Evolutionary conservation across 164 flowering plant genomes (phyloP).

Genomic region (Amborella trichopoda): DNA sequence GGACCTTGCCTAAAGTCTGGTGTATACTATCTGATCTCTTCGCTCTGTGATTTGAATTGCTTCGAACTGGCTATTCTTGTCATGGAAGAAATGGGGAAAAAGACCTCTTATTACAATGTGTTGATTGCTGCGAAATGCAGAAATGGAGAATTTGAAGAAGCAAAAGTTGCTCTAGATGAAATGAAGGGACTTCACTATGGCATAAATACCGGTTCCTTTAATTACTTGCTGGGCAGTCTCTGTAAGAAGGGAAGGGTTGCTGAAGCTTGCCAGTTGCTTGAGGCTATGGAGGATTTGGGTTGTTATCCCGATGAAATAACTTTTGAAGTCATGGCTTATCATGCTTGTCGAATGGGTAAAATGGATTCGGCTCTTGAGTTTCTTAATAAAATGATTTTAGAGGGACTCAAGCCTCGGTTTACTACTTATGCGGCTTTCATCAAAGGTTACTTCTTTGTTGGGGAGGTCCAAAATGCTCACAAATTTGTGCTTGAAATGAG

Average conservation of each 20-base stretch:
- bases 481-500: slow-evolving; percentile 27
- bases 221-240: slow-evolving; percentile 41
- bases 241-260: slow-evolving; percentile 24
- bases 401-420: slow-evolving; percentile 39
- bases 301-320: slow-evolving; percentile 39
- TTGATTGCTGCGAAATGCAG: slow-evolving; percentile 35
- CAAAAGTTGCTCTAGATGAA: slow-evolving; percentile 22
- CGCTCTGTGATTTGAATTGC: slow-evolving; percentile 22
- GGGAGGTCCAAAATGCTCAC: slow-evolving; percentile 31
- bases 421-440: slow-evolving; percentile 48
- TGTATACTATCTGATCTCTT: slow-evolving; percentile 31
- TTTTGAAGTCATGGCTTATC: slow-evolving; percentile 35
- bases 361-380: slow-evolving; percentile 28
- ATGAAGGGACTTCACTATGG: slow-evolving; percentile 33
- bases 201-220: slow-evolving; percentile 25
- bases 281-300: slow-evolving; percentile 29
- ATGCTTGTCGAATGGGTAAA: slow-evolving; percentile 23
- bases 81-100: slow-evolving; percentile 32
- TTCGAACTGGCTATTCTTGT: slow-evolving; percentile 44
- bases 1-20: slow-evolving; percentile 49
- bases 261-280: slow-evolving; percentile 29
- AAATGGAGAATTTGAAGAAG: slow-evolving; percentile 27
- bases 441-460: slow-evolving; percentile 27
- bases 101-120: slow-evolving; percentile 33
- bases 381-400: slow-evolving; percentile 29